Evolutionary conservation across 2,329 filamentous ascomycete genomes (phyloP).

Genomic region (Penicillium expansum): DNA sequence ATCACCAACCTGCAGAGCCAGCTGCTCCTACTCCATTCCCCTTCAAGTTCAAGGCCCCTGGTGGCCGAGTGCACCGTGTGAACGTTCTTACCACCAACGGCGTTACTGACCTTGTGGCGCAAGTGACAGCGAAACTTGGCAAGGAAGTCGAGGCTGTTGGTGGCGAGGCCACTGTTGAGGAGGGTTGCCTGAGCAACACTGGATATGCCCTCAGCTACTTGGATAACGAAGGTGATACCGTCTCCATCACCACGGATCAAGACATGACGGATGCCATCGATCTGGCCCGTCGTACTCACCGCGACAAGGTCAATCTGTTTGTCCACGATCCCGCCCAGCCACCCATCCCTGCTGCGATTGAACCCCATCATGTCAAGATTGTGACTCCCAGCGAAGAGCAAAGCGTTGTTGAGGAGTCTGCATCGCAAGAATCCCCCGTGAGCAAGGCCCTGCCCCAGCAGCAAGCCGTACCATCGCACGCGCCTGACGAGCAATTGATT

Average conservation of each 20-base stretch:
- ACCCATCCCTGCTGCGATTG: conserved; percentile 65
- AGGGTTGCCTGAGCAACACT: conserved; percentile 70
- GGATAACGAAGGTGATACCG: conserved; percentile 93
- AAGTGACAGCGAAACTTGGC: conserved; percentile 81
- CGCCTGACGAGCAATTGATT: conserved; percentile 73
- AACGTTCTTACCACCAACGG: conserved; percentile 80
- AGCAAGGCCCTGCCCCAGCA: conserved; percentile 44
- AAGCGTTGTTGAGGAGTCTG: conserved; percentile 52
- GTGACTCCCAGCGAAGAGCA: conserved; percentile 51
- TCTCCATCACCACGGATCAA: conserved; percentile 93
- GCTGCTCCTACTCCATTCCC: conserved; percentile 76
- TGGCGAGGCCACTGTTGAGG: conserved; percentile 71
- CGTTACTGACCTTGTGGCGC: conserved; percentile 71
- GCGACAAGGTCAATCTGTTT: conserved; percentile 95
- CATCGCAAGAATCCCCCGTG: conserved; percentile 43
- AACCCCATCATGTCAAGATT: conserved; percentile 56
- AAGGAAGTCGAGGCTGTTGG: conserved; percentile 79
- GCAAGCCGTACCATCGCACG: conserved; percentile 46
- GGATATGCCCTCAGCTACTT: conserved; percentile 94
- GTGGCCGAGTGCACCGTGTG: conserved; percentile 86
- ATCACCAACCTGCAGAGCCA: conserved; percentile 54
- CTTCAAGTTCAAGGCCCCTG: conserved; percentile 99
- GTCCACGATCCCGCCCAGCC: conserved; percentile 90
- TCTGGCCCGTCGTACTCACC: conserved; percentile 70
- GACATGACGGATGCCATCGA: conserved; percentile 88